phyloP scores from a whole-genome alignment of 495 filamentous ascomycete species.

The Chaetomium fimeti region DNA sequence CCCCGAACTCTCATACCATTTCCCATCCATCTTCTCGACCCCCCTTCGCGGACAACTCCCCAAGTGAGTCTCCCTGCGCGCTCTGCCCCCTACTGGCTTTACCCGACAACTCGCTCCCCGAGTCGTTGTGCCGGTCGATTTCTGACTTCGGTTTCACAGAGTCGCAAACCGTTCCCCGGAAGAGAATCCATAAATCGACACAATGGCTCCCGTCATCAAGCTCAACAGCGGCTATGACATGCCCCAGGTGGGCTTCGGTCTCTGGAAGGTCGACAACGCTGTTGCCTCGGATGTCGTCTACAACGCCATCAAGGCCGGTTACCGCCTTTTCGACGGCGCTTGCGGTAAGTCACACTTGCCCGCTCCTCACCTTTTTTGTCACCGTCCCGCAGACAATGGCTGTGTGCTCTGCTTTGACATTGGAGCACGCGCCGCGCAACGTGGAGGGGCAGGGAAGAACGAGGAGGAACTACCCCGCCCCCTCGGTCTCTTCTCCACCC shows the following conservation, averaged over 20 bases:
- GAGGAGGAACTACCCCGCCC: conserved; percentile 30
- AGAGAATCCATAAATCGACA: conserved; percentile 23
- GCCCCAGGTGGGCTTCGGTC: conserved; percentile 78
- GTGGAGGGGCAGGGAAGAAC: conserved; percentile 23
- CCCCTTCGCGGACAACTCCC: conserved; percentile 3
- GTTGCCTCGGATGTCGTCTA: conserved; percentile 78
- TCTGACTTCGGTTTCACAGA: conserved; percentile 1
- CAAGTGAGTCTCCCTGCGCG: conserved; percentile 7
- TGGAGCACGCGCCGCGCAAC: conserved; percentile 9
- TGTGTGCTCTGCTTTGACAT: background rate
- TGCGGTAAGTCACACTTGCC: conserved; percentile 58
- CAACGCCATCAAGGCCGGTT: conserved; percentile 84
- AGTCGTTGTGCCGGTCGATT: background rate
- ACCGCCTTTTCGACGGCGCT: conserved; percentile 83
- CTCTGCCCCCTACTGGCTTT: background rate
- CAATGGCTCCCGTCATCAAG: conserved; percentile 55
- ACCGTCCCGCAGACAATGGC: background rate
- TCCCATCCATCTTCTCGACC: conserved; percentile 1
- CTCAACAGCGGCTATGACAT: conserved; percentile 79
- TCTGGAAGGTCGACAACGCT: conserved; percentile 85
- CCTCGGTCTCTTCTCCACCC: conserved; percentile 32
- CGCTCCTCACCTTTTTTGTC: conserved; percentile 5
- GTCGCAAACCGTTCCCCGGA: background rate
- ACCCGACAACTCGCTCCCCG: background rate
- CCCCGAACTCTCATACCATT: conserved; percentile 10